Conservation (phyloP, 345 rosid species). For the Capsella bursapastoris region DNA sequence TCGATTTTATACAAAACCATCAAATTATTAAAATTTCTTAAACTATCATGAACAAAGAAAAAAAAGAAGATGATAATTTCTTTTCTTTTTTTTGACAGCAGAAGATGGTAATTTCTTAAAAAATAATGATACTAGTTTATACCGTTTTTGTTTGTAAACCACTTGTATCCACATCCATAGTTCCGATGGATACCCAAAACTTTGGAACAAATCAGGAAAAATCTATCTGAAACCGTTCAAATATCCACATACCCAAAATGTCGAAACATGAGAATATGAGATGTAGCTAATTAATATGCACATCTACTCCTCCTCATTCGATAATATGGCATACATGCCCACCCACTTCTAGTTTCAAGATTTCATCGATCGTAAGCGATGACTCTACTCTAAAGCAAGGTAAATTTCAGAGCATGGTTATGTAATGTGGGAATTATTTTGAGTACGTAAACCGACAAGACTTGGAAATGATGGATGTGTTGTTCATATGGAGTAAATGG, state of each 20-base stretch:
- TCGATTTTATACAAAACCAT: too few relatives aligned
- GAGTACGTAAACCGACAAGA: slow-evolving; percentile 35
- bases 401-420: not conserved
- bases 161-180: not conserved
- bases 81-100: too few relatives aligned
- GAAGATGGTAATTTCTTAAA: too few relatives aligned
- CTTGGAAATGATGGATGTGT: slow-evolving; percentile 30
- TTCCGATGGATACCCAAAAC: not conserved
- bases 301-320: too few relatives aligned
- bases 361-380: not conserved
- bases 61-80: too few relatives aligned
- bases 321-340: not conserved
- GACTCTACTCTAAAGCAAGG: not conserved
- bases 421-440: not conserved
- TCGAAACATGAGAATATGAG: not conserved
- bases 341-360: not conserved
- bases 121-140: too few relatives aligned
- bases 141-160: not conserved
- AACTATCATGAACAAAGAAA: not conserved
- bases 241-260: not conserved
- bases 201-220: not conserved
- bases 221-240: not conserved
- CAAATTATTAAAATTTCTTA: too few relatives aligned
- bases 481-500: slow-evolving; percentile 29
- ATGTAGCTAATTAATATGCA: not conserved